These are phyloP conservation scores for Tausonia pullulans DNA, from an alignment of 1,284 basidiomycete genomes.

Conservation along the genomic window DNA sequence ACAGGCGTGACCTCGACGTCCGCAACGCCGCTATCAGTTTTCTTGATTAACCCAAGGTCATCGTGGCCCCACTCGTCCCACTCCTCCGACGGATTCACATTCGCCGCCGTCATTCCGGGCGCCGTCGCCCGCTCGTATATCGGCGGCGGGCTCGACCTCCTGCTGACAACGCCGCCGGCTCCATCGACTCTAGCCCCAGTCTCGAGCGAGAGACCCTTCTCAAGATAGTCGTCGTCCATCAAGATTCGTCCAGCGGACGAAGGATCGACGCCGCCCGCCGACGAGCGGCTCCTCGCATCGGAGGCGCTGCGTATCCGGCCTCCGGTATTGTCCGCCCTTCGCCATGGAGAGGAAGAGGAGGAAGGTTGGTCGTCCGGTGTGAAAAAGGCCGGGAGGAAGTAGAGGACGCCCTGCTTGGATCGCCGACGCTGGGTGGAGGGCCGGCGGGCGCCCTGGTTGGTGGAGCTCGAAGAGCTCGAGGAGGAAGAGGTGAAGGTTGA, in stretches of 20 bases:
- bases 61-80: slow-evolving; percentile 14
- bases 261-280: background rate
- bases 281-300: background rate
- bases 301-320: background rate
- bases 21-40: background rate
- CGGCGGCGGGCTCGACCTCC: slow-evolving; percentile 9
- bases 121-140: background rate
- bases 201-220: background rate
- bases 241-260: background rate
- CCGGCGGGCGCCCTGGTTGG: slow-evolving; percentile 12
- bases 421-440: slow-evolving; percentile 8
- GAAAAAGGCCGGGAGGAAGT: slow-evolving; percentile 32
- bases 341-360: background rate
- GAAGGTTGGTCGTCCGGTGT: slow-evolving; percentile 18
- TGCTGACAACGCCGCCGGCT: background rate
- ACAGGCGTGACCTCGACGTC: too few species aligned
- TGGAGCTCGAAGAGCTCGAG: slow-evolving; percentile 18
- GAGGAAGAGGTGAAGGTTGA: slow-evolving; percentile 24
- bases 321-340: background rate
- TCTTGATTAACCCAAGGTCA: background rate
- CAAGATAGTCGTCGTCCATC: background rate
- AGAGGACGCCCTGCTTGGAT: slow-evolving; percentile 26
- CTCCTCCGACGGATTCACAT: slow-evolving; percentile 1
- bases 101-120: background rate
- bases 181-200: background rate